Percentiles rank a stretch among this genome's conserved stretches.
These are phyloP conservation scores for Colletotrichum gigasporum DNA, from an alignment of 2,329 filamentous ascomycete species.

Conservation along the genomic window DNA sequence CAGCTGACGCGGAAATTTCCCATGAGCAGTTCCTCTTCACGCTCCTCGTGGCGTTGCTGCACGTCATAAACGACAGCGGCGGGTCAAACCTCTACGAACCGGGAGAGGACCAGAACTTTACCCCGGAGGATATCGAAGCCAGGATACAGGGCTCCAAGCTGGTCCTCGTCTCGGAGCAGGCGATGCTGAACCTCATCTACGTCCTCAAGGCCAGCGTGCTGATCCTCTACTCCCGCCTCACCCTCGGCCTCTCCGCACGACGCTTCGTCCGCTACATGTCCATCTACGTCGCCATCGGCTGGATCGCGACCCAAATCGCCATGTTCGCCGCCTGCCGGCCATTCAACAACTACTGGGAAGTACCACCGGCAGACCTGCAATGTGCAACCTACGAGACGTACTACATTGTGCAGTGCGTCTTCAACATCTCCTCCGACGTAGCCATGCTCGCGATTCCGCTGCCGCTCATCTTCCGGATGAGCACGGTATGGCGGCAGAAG, in stretches of 20 bases:
- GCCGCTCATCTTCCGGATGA: slow-evolving; percentile 53
- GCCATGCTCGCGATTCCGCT: slow-evolving; percentile 58
- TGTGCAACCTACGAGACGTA: slow-evolving; percentile 57
- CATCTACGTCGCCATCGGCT: slow-evolving; percentile 51
- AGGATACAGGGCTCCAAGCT: slow-evolving; percentile 55
- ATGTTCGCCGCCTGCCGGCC: slow-evolving; percentile 58
- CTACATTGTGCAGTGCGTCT: slow-evolving; percentile 55
- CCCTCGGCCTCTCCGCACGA: slow-evolving; percentile 44
- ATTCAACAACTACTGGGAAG: slow-evolving; percentile 56
- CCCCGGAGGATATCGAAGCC: slow-evolving; percentile 46
- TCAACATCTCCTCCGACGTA: slow-evolving; percentile 59
- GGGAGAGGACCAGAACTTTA: slow-evolving; percentile 41
- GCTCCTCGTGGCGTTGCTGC: neutral
- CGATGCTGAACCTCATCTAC: slow-evolving; percentile 43
- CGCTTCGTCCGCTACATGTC: slow-evolving; percentile 46
- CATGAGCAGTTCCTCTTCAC: slow-evolving; percentile 8
- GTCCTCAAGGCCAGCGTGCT: slow-evolving; percentile 53
- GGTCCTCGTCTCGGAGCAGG: slow-evolving; percentile 53
- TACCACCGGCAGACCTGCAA: slow-evolving; percentile 54
- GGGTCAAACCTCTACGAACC: slow-evolving; percentile 48
- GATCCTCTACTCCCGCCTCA: slow-evolving; percentile 53
- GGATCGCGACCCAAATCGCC: slow-evolving; percentile 51
- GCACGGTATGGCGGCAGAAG: slow-evolving; percentile 47
- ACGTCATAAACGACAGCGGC: slow-evolving; percentile 12
- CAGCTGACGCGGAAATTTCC: neutral